Evolutionary conservation across 371 early-diverging fungal species (phyloP).

Genomic region (Rhizopus stolonifer): DNA sequence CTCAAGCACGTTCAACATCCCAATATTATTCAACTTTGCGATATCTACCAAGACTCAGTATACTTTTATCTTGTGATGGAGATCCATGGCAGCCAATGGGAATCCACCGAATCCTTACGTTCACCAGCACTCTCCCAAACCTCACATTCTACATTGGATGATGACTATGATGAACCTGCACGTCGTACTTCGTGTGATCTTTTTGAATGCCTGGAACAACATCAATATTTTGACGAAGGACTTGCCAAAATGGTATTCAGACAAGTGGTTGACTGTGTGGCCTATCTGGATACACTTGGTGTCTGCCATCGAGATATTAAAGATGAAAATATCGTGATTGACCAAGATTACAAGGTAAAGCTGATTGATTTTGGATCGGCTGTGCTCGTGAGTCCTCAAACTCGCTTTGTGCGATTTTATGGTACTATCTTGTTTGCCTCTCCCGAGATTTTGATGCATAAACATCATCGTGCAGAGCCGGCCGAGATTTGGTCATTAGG

Average conservation of each 20-base stretch:
- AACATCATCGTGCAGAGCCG: constrained; percentile 21
- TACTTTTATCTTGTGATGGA: constrained; percentile 82
- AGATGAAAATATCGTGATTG: constrained; percentile 81
- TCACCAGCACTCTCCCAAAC: constrained; percentile 34
- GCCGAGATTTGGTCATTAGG: constrained; percentile 33
- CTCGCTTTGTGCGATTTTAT: constrained; percentile 7
- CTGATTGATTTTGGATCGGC: too few species aligned
- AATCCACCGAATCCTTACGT: constrained; percentile 2
- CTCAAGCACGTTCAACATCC: constrained; percentile 67
- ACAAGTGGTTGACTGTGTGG: constrained; percentile 71
- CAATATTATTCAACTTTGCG: constrained; percentile 71
- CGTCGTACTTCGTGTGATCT: constrained; percentile 67
- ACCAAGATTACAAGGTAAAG: constrained; percentile 50
- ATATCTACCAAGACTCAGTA: constrained; percentile 62
- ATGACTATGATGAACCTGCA: constrained; percentile 1
- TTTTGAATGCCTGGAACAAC: constrained; percentile 80
- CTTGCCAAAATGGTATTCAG: constrained; percentile 60
- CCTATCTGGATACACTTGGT: constrained; percentile 58
- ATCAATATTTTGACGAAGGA: constrained; percentile 63
- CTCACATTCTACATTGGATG: constrained; percentile 28
- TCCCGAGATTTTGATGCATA: constrained; percentile 24
- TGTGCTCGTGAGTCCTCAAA: neutral
- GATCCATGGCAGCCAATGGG: constrained; percentile 76
- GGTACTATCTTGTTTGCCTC: constrained; percentile 29
- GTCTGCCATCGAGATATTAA: constrained; percentile 70